Conservation (phyloP, 106 monocot species). For the Dactylorhiza incarnata region DNA sequence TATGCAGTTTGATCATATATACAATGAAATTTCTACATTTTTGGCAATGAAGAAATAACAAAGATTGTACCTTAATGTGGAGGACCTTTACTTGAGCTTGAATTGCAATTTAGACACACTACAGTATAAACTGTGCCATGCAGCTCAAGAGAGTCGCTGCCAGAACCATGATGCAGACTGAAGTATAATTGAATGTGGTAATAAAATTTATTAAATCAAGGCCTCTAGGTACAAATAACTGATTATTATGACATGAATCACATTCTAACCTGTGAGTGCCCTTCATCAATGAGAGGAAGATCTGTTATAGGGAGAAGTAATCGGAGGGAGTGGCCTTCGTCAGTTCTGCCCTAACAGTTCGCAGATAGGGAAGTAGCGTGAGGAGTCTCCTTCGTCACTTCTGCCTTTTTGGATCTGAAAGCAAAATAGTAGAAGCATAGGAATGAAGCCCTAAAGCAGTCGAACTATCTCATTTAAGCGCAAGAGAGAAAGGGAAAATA, state of each 20-base stretch:
- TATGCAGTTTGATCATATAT: neutral
- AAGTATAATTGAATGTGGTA: constrained; percentile 5
- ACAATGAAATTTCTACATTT: neutral
- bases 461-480: too few species aligned
- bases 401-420: too few species aligned
- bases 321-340: too few species aligned
- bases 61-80: constrained; percentile 69
- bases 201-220: constrained; percentile 1
- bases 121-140: constrained; percentile 95
- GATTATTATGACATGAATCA: neutral
- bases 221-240: neutral
- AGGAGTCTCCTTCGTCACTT: too few species aligned
- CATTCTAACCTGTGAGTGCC: constrained; percentile 34
- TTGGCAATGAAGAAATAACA: neutral
- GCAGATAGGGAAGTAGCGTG: too few species aligned
- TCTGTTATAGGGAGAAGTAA: too few species aligned
- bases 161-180: constrained; percentile 95
- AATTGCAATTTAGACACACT: constrained; percentile 84
- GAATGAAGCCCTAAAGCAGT: too few species aligned
- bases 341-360: too few species aligned
- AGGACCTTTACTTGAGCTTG: constrained; percentile 85
- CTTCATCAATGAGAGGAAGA: too few species aligned
- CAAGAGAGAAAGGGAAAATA: too few species aligned
- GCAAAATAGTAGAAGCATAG: too few species aligned
- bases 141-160: constrained; percentile 86